A percentile compares a stretch with the other conserved stretches of the same genome.
These are phyloP conservation scores for Apiospora phragmitis DNA, from an alignment of 2,329 filamentous ascomycete genomes.

Conservation along the genomic window DNA sequence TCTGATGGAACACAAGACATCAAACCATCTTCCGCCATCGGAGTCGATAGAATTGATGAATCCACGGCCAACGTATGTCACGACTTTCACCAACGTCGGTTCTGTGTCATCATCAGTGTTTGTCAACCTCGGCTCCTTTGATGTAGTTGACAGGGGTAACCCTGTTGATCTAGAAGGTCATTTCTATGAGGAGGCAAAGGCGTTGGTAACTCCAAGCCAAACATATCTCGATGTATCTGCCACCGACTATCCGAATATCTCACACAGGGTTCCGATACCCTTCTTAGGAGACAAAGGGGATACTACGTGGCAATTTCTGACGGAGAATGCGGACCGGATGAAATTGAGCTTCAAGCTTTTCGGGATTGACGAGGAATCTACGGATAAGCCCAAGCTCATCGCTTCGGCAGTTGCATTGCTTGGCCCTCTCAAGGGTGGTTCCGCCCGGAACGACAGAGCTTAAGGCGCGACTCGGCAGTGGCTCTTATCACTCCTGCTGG, in stretches of 20 bases:
- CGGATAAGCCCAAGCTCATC: neutral
- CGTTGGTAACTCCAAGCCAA: neutral
- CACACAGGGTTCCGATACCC: constrained; percentile 11
- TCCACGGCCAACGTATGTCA: neutral
- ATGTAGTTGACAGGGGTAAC: neutral
- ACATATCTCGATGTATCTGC: neutral
- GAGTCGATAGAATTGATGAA: neutral
- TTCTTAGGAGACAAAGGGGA: constrained; percentile 10
- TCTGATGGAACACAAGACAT: neutral
- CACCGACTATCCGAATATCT: neutral
- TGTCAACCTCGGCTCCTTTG: constrained; percentile 16
- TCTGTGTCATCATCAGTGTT: constrained; percentile 4
- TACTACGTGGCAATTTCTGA: constrained; percentile 13
- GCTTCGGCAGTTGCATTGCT: constrained; percentile 10
- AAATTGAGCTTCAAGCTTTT: constrained; percentile 16
- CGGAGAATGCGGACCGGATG: neutral
- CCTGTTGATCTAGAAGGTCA: neutral
- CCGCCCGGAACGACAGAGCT: constrained; percentile 15
- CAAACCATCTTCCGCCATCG: neutral
- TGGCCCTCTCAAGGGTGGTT: constrained; percentile 13
- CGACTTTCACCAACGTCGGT: neutral
- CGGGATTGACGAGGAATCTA: neutral
- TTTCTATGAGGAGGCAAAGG: neutral
- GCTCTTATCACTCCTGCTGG: constrained; percentile 11
- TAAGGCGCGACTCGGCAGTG: constrained; percentile 13